A percentile compares a stretch with the other conserved stretches of the same genome.
These are phyloP conservation scores for Tulasnella sp. DNA, from an alignment of 768 basidiomycete genomes.

Conservation along the genomic window DNA sequence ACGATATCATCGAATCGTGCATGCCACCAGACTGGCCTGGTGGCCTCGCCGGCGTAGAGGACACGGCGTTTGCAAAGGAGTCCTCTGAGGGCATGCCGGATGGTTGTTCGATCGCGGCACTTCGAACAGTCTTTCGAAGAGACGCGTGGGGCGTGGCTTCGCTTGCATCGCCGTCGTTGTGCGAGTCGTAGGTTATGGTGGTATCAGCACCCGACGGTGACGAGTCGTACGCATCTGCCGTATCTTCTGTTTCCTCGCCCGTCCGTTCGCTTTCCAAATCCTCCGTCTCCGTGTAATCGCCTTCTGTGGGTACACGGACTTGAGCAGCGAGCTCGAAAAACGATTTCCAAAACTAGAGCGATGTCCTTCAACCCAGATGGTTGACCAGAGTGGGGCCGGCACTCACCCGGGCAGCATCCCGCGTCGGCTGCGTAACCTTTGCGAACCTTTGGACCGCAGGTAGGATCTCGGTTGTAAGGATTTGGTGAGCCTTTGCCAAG, in stretches of 20 bases:
- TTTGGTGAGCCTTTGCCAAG: constrained; percentile 78
- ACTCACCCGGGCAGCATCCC: constrained; percentile 79
- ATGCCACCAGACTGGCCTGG: background rate
- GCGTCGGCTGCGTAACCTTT: constrained; percentile 71
- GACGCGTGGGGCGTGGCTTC: background rate
- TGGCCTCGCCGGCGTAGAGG: constrained; percentile 13
- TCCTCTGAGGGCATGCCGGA: constrained; percentile 4
- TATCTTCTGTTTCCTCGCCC: background rate
- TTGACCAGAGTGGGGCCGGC: background rate
- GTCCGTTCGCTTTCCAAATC: background rate
- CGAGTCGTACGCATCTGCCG: background rate
- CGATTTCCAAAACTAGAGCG: constrained; percentile 77
- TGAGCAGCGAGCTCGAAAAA: constrained; percentile 94
- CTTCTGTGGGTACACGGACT: constrained; percentile 64
- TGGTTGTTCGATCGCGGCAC: background rate
- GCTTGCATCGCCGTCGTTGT: background rate
- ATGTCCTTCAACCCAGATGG: background rate
- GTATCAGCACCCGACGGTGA: no score
- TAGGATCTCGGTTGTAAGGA: constrained; percentile 65
- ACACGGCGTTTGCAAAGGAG: constrained; percentile 11
- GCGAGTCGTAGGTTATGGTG: background rate
- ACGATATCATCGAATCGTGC: background rate
- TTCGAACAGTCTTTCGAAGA: background rate
- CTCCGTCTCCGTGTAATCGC: constrained; percentile 41
- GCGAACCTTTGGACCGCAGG: constrained; percentile 87